Conservation (phyloP, 2,329 filamentous ascomycete species). For the Coleophoma crateriformis region DNA sequence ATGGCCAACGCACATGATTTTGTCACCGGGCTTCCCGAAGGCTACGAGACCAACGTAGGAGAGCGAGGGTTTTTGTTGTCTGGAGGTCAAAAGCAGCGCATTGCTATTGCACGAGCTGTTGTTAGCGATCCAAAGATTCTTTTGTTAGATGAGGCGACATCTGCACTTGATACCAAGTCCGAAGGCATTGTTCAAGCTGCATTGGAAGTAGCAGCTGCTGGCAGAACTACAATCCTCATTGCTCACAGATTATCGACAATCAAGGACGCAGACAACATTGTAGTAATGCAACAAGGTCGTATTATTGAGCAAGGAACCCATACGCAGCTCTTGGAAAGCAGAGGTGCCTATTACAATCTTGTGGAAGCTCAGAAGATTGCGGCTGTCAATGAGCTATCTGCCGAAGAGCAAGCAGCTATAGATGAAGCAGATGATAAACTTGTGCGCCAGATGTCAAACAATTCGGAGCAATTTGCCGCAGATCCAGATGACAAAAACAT, state of each 20-base stretch:
- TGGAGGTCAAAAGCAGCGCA: slow-evolving; percentile 94
- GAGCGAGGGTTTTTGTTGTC: slow-evolving; percentile 89
- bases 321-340: slow-evolving; percentile 64
- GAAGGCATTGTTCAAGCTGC: slow-evolving; percentile 93
- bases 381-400: slow-evolving; percentile 46
- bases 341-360: slow-evolving; percentile 74
- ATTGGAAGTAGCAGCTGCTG: slow-evolving; percentile 76
- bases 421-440: slow-evolving; percentile 46
- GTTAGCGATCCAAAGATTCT: slow-evolving; percentile 90
- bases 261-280: slow-evolving; percentile 89
- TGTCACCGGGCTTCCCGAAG: slow-evolving; percentile 73
- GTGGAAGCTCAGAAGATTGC: slow-evolving; percentile 85
- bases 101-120: slow-evolving; percentile 86
- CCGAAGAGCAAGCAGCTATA: slow-evolving; percentile 44
- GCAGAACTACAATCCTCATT: slow-evolving; percentile 92
- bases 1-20: slow-evolving; percentile 96
- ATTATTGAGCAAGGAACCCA: slow-evolving; percentile 93
- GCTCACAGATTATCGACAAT: slow-evolving; percentile 94
- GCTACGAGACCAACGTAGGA: slow-evolving; percentile 92
- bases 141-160: slow-evolving; percentile 91
- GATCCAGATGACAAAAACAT: slow-evolving; percentile 60
- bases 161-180: slow-evolving; percentile 87
- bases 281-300: slow-evolving; percentile 80
- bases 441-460: slow-evolving; percentile 39
- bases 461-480: slow-evolving; percentile 34